Conservation (phyloP, 345 rosid genomes). For the Euphorbia lathyris region DNA sequence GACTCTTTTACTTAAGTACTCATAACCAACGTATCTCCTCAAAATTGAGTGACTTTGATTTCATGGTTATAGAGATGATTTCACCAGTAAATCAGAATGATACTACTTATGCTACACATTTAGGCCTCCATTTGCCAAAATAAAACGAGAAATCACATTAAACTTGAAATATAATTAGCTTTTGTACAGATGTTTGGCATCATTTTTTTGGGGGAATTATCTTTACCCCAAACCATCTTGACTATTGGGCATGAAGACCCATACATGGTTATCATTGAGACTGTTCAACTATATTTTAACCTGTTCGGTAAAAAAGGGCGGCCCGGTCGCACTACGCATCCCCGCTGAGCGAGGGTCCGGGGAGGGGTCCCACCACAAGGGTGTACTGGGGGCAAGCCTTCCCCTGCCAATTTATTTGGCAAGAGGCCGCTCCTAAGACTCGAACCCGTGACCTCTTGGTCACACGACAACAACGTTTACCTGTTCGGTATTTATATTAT, state of each 20-base stretch:
- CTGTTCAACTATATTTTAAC: neutral
- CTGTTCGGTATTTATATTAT: slow-evolving; percentile 3
- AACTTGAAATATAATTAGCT: neutral
- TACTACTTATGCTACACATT: neutral
- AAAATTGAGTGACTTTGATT: neutral
- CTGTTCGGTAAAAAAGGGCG: neutral
- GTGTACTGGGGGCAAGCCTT: too few relatives aligned
- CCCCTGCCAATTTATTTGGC: too few relatives aligned
- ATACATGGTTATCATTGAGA: slow-evolving; percentile 3
- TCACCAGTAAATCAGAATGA: neutral
- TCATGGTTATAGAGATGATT: neutral
- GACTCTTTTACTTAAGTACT: neutral
- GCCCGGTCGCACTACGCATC: too few relatives aligned
- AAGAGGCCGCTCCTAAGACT: too few relatives aligned
- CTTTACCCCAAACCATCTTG: too few relatives aligned
- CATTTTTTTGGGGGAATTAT: too few relatives aligned
- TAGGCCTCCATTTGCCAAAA: neutral
- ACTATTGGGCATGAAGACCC: too few relatives aligned
- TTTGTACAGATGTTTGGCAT: neutral
- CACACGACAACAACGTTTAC: too few relatives aligned
- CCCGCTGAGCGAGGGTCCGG: too few relatives aligned
- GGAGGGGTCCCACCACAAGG: too few relatives aligned
- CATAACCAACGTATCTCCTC: neutral
- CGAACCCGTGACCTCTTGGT: too few relatives aligned
- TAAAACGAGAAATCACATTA: neutral